Conservation (phyloP, 306 rosid species). For the Cucurbita moschata region DNA sequence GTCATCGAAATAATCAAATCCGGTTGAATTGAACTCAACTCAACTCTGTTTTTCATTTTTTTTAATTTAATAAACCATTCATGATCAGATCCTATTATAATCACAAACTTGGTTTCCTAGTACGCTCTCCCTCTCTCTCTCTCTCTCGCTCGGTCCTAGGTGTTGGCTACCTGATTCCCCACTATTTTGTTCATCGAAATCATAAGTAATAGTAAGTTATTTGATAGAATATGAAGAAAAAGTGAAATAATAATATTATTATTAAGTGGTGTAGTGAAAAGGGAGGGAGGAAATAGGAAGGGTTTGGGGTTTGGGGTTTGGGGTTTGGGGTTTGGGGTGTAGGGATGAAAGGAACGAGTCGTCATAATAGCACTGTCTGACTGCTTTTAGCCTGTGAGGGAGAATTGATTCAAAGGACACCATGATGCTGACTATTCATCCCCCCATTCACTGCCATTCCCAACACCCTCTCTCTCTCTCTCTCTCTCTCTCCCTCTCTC, state of each 20-base stretch:
- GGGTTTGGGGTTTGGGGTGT: slow-evolving; percentile 22
- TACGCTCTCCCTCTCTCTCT: neutral
- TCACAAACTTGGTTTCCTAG: slow-evolving; percentile 3
- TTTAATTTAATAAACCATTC: neutral
- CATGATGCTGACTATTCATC: slow-evolving; percentile 75
- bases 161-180: too few species aligned
- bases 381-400: slow-evolving; percentile 50
- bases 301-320: slow-evolving; percentile 26
- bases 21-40: neutral
- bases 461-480: neutral
- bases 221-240: too few species aligned
- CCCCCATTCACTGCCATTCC: slow-evolving; percentile 16
- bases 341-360: slow-evolving; percentile 76
- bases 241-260: too few species aligned
- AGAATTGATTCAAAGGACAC: slow-evolving; percentile 97
- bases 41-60: too few species aligned
- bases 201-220: too few species aligned
- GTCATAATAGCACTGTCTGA: slow-evolving; percentile 77
- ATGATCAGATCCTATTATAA: neutral
- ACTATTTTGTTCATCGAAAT: too few species aligned
- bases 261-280: neutral
- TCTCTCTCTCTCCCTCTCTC: neutral
- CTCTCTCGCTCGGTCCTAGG: too few species aligned
- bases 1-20: neutral
- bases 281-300: neutral